Evolutionary conservation across 306 rosid genomes (phyloP).

Genomic region (Casuarina glauca): DNA sequence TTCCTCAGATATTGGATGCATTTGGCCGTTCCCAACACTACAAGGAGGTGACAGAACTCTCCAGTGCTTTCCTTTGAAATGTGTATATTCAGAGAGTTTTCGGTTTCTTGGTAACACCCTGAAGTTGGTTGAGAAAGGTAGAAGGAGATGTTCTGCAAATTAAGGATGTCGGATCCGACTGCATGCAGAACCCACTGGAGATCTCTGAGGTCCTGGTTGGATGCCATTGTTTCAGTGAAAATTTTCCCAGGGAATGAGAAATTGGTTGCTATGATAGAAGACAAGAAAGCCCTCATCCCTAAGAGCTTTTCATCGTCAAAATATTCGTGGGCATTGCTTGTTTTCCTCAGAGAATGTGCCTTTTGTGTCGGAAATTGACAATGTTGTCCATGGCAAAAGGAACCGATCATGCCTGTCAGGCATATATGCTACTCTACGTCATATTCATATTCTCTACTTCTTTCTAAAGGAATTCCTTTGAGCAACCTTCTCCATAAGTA

Average conservation of each 20-base stretch:
- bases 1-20: slow-evolving; percentile 48
- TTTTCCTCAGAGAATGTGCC: not conserved
- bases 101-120: slow-evolving; percentile 68
- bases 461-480: slow-evolving; percentile 26
- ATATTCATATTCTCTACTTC: slow-evolving; percentile 53
- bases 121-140: slow-evolving; percentile 76
- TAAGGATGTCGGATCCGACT: slow-evolving; percentile 48
- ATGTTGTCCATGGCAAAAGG: slow-evolving; percentile 9
- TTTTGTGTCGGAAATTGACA: slow-evolving; percentile 25
- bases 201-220: slow-evolving; percentile 55
- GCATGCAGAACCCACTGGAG: slow-evolving; percentile 61
- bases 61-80: slow-evolving; percentile 52
- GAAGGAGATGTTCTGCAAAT: slow-evolving; percentile 71
- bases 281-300: slow-evolving; percentile 5
- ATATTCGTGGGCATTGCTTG: not conserved
- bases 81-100: slow-evolving; percentile 70
- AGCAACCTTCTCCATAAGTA: slow-evolving; percentile 11
- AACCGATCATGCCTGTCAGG: slow-evolving; percentile 8
- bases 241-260: slow-evolving; percentile 24
- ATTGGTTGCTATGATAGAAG: slow-evolving; percentile 23
- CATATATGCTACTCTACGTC: not conserved
- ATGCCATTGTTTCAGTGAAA: slow-evolving; percentile 50
- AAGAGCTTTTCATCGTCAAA: not conserved
- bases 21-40: slow-evolving; percentile 41
- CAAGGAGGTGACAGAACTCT: slow-evolving; percentile 52